Evolutionary conservation across 352 stramenopile genomes (phyloP), one percentile per base, ranked within the genome.

Genomic region (Plasmopara muralis): DNA sequence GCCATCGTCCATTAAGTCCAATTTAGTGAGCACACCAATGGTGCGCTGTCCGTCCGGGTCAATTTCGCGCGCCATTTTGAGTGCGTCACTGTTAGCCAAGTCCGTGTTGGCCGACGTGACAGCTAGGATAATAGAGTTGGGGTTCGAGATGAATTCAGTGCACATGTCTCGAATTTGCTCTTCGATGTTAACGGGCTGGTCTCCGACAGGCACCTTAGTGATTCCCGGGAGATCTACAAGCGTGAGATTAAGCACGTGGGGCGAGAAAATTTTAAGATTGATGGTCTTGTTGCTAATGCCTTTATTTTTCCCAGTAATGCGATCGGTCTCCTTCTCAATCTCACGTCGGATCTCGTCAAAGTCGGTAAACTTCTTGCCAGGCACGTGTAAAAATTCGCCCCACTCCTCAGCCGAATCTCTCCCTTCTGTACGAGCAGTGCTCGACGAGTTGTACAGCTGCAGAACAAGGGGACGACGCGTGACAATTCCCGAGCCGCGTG

Each of bases 1-100:
- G 45, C 97, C 97, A 50, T 97, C 88, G 77, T 99, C 97, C 97
- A 99, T 99, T 38, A 99, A 83, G 70, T 99, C 97, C 16, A 99
- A 71, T 71, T 99, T 99, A 2, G 97, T 99, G 28, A 99, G 76
- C 39, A 99, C 97, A 38, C 97, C 97, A 59, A 99, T 98, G 5
- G 97, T 99, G 34, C 97, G 79, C 59, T 96, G 79, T 20, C 97
- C 97, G 9, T 93, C 80, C 0, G 78, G 78, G 58, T 97, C 87
- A 41, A 96, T 95, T 60, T 97, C 84, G 3, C 88, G 76, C 20
- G 97, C 96, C 71, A 99, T 88, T 66, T 99, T 98, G 42, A 99
- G 77, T 16, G 96, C 95, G 67, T 99, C 97, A 52, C 85, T 98
- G 68, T 99, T 99, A 25, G 96, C 97, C 47, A 99, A 68, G 73